Base-by-base conservation (phyloP, 2,329 filamentous ascomycete genomes). In the Apiospora hydei region DNA sequence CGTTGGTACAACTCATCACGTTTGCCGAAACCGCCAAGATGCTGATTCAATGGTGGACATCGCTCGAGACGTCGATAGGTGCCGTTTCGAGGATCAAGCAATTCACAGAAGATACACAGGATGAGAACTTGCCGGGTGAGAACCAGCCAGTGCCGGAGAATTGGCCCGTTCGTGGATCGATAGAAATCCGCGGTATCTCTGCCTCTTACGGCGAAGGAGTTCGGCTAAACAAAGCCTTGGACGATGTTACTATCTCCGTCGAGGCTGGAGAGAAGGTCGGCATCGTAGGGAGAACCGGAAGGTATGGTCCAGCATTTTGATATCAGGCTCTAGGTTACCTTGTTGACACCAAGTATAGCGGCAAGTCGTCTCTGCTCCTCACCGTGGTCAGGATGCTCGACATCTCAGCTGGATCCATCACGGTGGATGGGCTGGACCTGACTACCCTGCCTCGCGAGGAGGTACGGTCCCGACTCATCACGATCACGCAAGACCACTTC, bases 401-500 rank as follows among this genome's bases (percentile, higher is more conserved):
- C 13, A 77, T 83, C 13, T 38, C 80, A 77, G 0, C 24, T 74
- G 6, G 38, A 72, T 2, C 67, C 57, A 24, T 76, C 71, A 7
- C 69, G 74, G 4, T 75, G 76, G 6, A 77, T 73, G 44, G 80
- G 82, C 16, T 67, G 70, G 0, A 84, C 85, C 68, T 84, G 77
- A 0, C 73, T 76, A 0, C 79, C 81, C 0, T 69, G 77, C 34
- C 76, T 75, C 16, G 76, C 85, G 6, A 73, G 82, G 44, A 78
- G 83, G 3, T 13, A 73, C 1, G 73, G 75, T 0, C 77, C 85
- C 1, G 82, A 84, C 7, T 86, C 44, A 82, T 84, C 66, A 81
- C 82, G 3, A 76, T 86, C 3, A 83, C 85, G 0, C 84, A 86
- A 75, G 85, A 85, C 16, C 73, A 81, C 0, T 81, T 84, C 16